Base-by-base conservation (phyloP, 768 basidiomycete genomes). In the Leccinum subtestaceum region DNA sequence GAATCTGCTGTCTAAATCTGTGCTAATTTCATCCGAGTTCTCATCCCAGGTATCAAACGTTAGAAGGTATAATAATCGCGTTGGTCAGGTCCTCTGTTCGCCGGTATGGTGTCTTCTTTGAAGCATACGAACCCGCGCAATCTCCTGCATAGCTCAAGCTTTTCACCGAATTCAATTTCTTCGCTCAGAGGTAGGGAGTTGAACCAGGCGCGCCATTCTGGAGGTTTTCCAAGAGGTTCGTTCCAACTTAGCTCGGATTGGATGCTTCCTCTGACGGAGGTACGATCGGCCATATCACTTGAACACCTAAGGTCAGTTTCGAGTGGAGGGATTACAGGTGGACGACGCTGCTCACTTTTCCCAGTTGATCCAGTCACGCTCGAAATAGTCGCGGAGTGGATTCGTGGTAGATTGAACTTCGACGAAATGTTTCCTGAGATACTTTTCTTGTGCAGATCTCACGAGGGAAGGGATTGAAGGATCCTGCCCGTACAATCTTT, bases 241-340 rank as follows among this genome's bases (percentile, higher is more conserved):
- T 66, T 53, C 89, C 88, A 90, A 15, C 67, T 68, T 29, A 85
- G 67, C 55, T 79, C 76, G 4, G 76, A 71, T 49, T 72, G 71
- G 29, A 89, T 73, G 51, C 74, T 73, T 15, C 75, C 74, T 38
- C 85, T 81, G 75, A 89, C 81, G 51, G 80, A 78, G 47, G 87
- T 85, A 12, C 89, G 86, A 64, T 88, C 86, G 45, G 76, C 76
- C 90, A 92, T 91, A 61, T 92, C 89, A 62, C 89, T 91, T 58
- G 21, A 59, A 60, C 48, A 58, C 25, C 12, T 4, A 54, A 47
- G 23, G 40, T 61, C 52, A 65, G 61, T 34, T 58, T 59, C n/a
- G 31, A 36, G 6, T 62, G 48, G 52, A 15, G 17, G 19, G 12
- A 25, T 2, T 12, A 1, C 32, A 53, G 27, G 36, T 19, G 9